Evolutionary conservation across 2,329 filamentous ascomycete species (phyloP), one percentile per base, ranked within the genome.

Genomic region (Coniochaeta ligniaria): DNA sequence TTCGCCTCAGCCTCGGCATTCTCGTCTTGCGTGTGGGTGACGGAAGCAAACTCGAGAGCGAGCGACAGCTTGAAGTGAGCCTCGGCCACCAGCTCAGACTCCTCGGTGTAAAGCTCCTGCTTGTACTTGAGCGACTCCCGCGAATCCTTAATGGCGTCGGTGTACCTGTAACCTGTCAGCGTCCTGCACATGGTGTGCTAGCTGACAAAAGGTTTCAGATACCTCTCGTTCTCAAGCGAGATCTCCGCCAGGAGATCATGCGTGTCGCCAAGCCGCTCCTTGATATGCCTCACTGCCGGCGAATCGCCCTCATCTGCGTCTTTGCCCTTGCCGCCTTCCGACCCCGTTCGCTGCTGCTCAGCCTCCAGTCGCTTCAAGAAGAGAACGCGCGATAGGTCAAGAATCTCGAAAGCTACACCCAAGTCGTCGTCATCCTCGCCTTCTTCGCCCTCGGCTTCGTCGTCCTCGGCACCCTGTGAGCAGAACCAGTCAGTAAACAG

Each of bases 31-130:
- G 80, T 75, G 1, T 83, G 80, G 6, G 87, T 90, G 54, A 95
- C 85, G 0, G 92, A 95, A 4, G 91, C 91, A 67, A 98, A 98
- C 71, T 99, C 95, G 31, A 99, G 83, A 0, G 95, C 95, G 17
- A 99, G 84, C 0, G 94, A 96, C 28, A 99, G 87, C 76, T 97
- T 98, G 80, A 90, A 99, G 77, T 99, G 92, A 17, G 91, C 94
- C 78, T 99, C 95, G 47, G 95, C 94, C 60, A 98, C 83, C 58
- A 96, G 83, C 67, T 92, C 90, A 16, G 91, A 92, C 63, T 96
- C 91, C 57, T 88, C 82, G 0, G 91, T 83, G 71, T 91, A 92
- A 2, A 98, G 82, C 58, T 89, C 83, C 67, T 90, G 77, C 75
- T 96, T 96, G 69, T 96, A 84, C 45, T 84, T 83, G 57, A 98